Evolutionary conservation across 768 basidiomycete genomes (phyloP).

Genomic region (Sarcomyxa edulis): DNA sequence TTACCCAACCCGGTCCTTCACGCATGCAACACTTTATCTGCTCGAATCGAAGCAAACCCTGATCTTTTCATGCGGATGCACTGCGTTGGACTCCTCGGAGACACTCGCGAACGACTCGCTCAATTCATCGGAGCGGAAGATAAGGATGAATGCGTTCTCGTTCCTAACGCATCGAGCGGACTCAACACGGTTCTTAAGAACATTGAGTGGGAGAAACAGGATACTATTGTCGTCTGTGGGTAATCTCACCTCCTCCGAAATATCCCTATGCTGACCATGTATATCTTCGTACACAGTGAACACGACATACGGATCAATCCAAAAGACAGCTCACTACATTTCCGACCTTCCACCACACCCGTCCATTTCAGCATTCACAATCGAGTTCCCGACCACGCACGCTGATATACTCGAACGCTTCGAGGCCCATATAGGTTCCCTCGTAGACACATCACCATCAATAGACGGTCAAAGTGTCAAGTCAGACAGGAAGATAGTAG

Average conservation of each 20-base stretch:
- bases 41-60: slow-evolving; percentile 40
- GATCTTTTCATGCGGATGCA: slow-evolving; percentile 40
- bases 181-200: slow-evolving; percentile 59
- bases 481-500: slow-evolving; percentile 42
- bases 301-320: slow-evolving; percentile 45
- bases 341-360: slow-evolving; percentile 49
- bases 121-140: slow-evolving; percentile 38
- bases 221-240: slow-evolving; percentile 54
- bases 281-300: slow-evolving; percentile 9
- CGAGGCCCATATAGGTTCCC: slow-evolving; percentile 11
- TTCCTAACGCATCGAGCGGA: slow-evolving; percentile 52
- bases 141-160: slow-evolving; percentile 42
- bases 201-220: slow-evolving; percentile 54
- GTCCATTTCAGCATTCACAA: slow-evolving; percentile 33
- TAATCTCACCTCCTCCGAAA: background rate
- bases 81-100: slow-evolving; percentile 22
- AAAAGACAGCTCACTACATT: slow-evolving; percentile 42
- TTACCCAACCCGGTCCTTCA: slow-evolving; percentile 39
- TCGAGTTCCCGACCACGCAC: slow-evolving; percentile 46
- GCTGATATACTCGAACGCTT: slow-evolving; percentile 32
- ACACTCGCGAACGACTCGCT: slow-evolving; percentile 40
- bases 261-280: background rate
- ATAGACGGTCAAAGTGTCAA: background rate
- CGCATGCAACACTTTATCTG: slow-evolving; percentile 28
- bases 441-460: background rate